A percentile compares a stretch with the other conserved stretches of the same genome.
phyloP scores from a whole-genome alignment of 2,329 filamentous ascomycete genomes.

The Colletotrichum agaves region DNA sequence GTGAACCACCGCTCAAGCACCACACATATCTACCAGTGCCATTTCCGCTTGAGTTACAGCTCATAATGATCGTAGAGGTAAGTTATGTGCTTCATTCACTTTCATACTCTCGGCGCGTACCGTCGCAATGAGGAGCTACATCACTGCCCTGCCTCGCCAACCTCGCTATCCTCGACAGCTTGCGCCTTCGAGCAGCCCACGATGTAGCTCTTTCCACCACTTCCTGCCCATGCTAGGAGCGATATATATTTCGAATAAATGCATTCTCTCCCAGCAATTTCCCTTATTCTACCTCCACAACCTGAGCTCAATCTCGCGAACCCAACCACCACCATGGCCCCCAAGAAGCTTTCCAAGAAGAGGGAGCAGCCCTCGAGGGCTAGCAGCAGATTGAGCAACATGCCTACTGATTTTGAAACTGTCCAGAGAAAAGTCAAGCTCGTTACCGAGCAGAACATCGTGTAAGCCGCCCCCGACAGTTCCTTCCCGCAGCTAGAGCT shows the following conservation, averaged over 20 bases:
- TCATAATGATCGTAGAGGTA: slow-evolving; percentile 48
- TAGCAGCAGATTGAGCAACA: not conserved
- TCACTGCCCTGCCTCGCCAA: not conserved
- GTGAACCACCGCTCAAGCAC: slow-evolving; percentile 7
- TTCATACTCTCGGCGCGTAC: not conserved
- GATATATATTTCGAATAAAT: not conserved
- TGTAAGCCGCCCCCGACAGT: slow-evolving; percentile 62
- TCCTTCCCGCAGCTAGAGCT: not conserved
- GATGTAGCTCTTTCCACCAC: not conserved
- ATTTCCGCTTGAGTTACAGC: not conserved
- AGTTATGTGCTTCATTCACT: slow-evolving; percentile 25
- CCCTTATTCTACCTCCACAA: not conserved
- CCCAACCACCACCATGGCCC: slow-evolving; percentile 8
- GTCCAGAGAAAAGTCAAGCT: slow-evolving; percentile 90
- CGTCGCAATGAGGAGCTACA: slow-evolving; percentile 2
- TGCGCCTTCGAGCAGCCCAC: slow-evolving; percentile 10
- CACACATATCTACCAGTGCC: slow-evolving; percentile 18
- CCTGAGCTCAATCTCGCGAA: not conserved
- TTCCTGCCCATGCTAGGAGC: not conserved
- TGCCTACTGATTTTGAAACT: slow-evolving; percentile 16
- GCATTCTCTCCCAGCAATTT: not conserved
- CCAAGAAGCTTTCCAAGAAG: slow-evolving; percentile 1
- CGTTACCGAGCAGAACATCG: slow-evolving; percentile 89
- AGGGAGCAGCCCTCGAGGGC: not conserved
- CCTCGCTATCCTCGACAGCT: slow-evolving; percentile 9